These are phyloP conservation scores for Pichia sp. DNA, from an alignment of 1,139 yeast species.

Conservation along the genomic window DNA sequence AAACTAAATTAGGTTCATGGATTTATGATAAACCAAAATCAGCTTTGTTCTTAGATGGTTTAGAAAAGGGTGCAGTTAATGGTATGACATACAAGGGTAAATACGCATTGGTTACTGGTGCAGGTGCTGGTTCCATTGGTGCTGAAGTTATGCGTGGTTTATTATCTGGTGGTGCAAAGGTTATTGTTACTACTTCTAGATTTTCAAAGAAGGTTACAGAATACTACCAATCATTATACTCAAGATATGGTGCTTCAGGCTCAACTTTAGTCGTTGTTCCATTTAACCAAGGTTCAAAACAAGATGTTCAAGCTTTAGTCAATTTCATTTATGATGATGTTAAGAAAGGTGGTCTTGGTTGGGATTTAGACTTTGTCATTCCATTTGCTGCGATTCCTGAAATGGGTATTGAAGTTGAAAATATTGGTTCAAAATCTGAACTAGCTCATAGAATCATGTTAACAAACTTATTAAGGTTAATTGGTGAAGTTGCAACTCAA, in stretches of 20 bases:
- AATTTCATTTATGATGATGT: conserved; percentile 77
- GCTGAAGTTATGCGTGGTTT: conserved; percentile 94
- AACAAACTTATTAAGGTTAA: conserved; percentile 85
- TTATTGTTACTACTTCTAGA: conserved; percentile 91
- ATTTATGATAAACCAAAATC: conserved; percentile 75
- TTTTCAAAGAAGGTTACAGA: conserved; percentile 93
- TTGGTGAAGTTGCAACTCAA: conserved; percentile 83
- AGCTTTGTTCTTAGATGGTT: conserved; percentile 74
- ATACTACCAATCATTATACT: conserved; percentile 88
- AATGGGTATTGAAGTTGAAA: conserved; percentile 91
- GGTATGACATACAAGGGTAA: conserved; percentile 89
- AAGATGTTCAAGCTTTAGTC: conserved; percentile 82
- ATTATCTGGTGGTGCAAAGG: conserved; percentile 96
- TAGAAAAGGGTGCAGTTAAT: conserved; percentile 86
- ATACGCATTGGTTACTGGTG: conserved; percentile 91
- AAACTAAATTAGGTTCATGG: conserved; percentile 70
- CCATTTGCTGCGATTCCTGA: conserved; percentile 99
- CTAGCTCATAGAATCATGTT: conserved; percentile 98
- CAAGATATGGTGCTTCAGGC: conserved; percentile 88
- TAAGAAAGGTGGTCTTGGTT: conserved; percentile 88
- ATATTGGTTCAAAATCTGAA: conserved; percentile 91
- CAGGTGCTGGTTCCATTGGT: conserved; percentile 98
- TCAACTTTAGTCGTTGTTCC: conserved; percentile 93
- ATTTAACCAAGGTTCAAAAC: conserved; percentile 94
- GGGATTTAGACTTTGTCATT: conserved; percentile 94